Conservation (phyloP, 2,329 filamentous ascomycete species). For the Elsinoe necatrix region DNA sequence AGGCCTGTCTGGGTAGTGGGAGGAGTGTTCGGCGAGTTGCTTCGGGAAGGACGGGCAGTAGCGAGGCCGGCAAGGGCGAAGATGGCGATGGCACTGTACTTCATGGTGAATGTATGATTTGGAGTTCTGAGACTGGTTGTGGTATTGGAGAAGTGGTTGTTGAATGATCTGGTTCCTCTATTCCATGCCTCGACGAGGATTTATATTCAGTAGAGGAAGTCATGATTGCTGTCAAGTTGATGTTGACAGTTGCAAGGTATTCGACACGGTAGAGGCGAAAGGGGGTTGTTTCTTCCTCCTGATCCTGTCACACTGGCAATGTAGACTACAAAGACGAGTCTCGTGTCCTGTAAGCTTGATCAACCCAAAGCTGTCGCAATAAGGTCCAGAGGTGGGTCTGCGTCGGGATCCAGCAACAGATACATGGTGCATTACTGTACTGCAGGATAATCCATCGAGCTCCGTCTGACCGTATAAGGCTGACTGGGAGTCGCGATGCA, state of each 20-base stretch:
- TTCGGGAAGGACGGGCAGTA: not conserved
- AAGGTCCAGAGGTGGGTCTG: not conserved
- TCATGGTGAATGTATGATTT: not conserved
- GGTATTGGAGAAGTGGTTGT: not conserved
- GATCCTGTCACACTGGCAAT: not conserved
- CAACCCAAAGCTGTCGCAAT: not conserved
- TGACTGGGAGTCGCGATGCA: not conserved
- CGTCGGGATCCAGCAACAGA: not conserved
- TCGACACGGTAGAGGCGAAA: not conserved
- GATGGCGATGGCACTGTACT: not conserved
- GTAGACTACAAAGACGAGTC: not conserved
- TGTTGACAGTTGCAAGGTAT: not conserved
- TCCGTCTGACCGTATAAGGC: not conserved
- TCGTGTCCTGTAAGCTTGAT: not conserved
- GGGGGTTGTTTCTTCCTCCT: not conserved
- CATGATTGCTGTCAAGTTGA: not conserved
- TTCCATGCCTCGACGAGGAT: not conserved
- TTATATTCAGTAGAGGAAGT: not conserved
- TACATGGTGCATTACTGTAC: not conserved
- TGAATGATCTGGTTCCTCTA: not conserved
- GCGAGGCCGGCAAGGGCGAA: not conserved
- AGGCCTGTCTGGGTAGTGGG: not conserved
- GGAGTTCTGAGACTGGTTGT: not conserved
- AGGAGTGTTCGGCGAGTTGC: not conserved
- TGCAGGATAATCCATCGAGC: not conserved